Percentiles rank a stretch among this genome's conserved stretches.
phyloP scores from a whole-genome alignment of 2,329 filamentous ascomycete genomes.

The Alternaria brassicae region DNA sequence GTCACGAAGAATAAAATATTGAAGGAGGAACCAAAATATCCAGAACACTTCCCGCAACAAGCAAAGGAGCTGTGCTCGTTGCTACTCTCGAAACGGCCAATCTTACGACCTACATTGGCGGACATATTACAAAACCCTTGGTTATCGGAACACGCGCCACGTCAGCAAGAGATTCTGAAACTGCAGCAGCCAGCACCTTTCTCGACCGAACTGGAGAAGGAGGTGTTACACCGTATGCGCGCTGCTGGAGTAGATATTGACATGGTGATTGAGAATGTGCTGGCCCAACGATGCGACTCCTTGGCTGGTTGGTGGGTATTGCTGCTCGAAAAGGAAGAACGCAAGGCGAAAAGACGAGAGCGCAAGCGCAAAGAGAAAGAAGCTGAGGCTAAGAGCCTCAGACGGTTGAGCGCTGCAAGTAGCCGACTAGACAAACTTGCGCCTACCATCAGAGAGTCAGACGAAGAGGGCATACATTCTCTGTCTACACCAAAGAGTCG shows the following conservation, averaged over 20 bases:
- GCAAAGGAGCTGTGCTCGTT: slow-evolving; percentile 77
- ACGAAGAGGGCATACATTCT: slow-evolving; percentile 70
- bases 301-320: slow-evolving; percentile 96
- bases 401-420: slow-evolving; percentile 87
- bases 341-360: slow-evolving; percentile 81
- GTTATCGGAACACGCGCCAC: slow-evolving; percentile 81
- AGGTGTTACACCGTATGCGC: slow-evolving; percentile 89
- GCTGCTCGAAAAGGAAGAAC: slow-evolving; percentile 90
- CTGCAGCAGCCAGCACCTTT: slow-evolving; percentile 82
- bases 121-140: slow-evolving; percentile 91
- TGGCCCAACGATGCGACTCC: slow-evolving; percentile 86
- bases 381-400: slow-evolving; percentile 76
- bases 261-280: slow-evolving; percentile 89
- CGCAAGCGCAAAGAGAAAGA: slow-evolving; percentile 86
- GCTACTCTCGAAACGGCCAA: slow-evolving; percentile 88
- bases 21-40: slow-evolving; percentile 83
- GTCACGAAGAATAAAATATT: slow-evolving; percentile 86
- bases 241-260: slow-evolving; percentile 94
- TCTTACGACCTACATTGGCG: slow-evolving; percentile 79
- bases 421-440: slow-evolving; percentile 83
- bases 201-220: slow-evolving; percentile 84
- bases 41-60: slow-evolving; percentile 77
- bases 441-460: slow-evolving; percentile 76
- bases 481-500: slow-evolving; percentile 70
- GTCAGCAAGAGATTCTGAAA: slow-evolving; percentile 89